A percentile compares a stretch with the other conserved stretches of the same genome.
phyloP scores from a whole-genome alignment of 441 rosid species.

The Eutrema salsugineum region DNA sequence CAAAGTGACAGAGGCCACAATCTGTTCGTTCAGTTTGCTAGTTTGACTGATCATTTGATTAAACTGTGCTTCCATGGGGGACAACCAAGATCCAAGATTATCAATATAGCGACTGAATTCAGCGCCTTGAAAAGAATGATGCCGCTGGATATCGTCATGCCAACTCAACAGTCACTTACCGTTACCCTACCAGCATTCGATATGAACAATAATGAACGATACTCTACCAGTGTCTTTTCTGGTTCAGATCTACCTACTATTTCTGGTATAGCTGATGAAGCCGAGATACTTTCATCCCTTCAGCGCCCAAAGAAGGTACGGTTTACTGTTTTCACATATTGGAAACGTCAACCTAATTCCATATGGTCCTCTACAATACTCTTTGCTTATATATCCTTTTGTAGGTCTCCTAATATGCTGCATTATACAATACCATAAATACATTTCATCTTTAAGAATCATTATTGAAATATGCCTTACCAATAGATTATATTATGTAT shows the following conservation, averaged over 20 bases:
- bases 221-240: conserved; percentile 71
- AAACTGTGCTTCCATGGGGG: conserved; percentile 93
- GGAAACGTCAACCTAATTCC: neutral
- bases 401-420: conserved; percentile 1
- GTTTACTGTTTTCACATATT: neutral
- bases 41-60: conserved; percentile 86
- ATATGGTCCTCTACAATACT: neutral
- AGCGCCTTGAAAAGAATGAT: conserved; percentile 99
- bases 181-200: conserved; percentile 75
- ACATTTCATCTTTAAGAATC: conserved; percentile 7
- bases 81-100: conserved; percentile 77
- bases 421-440: neutral
- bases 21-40: conserved; percentile 91
- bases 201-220: conserved; percentile 43
- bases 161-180: conserved; percentile 93
- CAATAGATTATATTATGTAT: conserved; percentile 11
- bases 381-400: conserved; percentile 3
- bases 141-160: conserved; percentile 96
- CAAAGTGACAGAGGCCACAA: conserved; percentile 74
- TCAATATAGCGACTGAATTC: conserved; percentile 93
- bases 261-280: conserved; percentile 90
- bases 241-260: conserved; percentile 87
- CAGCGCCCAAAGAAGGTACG: conserved; percentile 95
- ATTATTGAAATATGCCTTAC: neutral
- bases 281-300: conserved; percentile 98